These are phyloP conservation scores for Citrullus amarus DNA, from an alignment of 306 rosid genomes.

Conservation along the genomic window DNA sequence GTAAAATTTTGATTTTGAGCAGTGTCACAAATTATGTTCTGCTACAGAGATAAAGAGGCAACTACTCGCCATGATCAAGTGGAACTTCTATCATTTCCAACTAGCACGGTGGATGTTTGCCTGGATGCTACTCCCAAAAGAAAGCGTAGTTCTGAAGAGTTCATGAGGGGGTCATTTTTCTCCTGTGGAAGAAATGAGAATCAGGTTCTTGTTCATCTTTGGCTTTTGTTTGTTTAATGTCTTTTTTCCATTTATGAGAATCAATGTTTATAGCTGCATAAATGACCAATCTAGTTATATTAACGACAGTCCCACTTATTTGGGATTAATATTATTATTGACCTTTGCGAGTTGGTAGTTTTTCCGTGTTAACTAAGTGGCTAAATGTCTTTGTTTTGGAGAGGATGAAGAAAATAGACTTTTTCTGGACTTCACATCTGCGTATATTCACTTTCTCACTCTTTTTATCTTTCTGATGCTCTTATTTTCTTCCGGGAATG, in stretches of 20 bases:
- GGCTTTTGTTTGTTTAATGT: neutral
- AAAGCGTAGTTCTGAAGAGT: slow-evolving; percentile 53
- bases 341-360: too few species aligned
- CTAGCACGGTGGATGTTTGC: slow-evolving; percentile 33
- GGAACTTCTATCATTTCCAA: slow-evolving; percentile 46
- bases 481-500: slow-evolving; percentile 8
- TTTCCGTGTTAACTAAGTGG: neutral
- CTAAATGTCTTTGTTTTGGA: neutral
- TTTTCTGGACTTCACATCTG: neutral
- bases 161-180: slow-evolving; percentile 46
- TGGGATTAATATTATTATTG: neutral
- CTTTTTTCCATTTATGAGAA: neutral
- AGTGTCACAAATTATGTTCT: slow-evolving; percentile 8
- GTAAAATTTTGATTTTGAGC: slow-evolving; percentile 5
- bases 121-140: slow-evolving; percentile 59
- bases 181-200: slow-evolving; percentile 58
- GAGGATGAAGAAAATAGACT: neutral
- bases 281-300: neutral
- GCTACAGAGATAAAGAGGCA: slow-evolving; percentile 36
- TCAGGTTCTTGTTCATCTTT: slow-evolving; percentile 55
- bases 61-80: slow-evolving; percentile 36
- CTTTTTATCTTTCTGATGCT: neutral
- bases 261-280: neutral
- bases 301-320: neutral
- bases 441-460: neutral